Conservation (phyloP, 352 stramenopile species). For the Nothophytophthora sp. region DNA sequence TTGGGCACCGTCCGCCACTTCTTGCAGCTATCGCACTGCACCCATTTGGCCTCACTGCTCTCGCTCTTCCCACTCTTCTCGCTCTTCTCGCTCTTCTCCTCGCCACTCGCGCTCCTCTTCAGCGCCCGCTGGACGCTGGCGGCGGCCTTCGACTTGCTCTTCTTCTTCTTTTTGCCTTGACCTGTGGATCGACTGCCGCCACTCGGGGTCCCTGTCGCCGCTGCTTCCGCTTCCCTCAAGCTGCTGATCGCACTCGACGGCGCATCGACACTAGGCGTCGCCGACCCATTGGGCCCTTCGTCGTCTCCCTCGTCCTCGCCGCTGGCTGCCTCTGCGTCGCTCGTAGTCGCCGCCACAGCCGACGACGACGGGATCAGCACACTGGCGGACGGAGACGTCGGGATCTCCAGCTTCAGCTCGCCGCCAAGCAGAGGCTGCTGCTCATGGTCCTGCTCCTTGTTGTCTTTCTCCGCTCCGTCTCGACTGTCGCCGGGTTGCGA, state of each 20-base stretch:
- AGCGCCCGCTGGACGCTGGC: slow-evolving; percentile 15
- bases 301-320: slow-evolving; percentile 56
- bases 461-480: neutral
- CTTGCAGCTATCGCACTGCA: slow-evolving; percentile 95
- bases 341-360: neutral
- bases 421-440: slow-evolving; percentile 4
- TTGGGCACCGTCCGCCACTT: slow-evolving; percentile 96
- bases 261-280: slow-evolving; percentile 21
- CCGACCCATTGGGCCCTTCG: slow-evolving; percentile 27
- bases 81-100: slow-evolving; percentile 36
- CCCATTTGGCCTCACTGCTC: slow-evolving; percentile 89
- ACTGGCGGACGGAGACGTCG: slow-evolving; percentile 21
- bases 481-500: neutral
- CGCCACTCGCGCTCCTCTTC: slow-evolving; percentile 21
- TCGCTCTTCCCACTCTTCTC: too few species aligned
- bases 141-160: slow-evolving; percentile 47
- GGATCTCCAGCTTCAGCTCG: slow-evolving; percentile 28
- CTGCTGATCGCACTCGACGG: slow-evolving; percentile 2
- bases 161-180: slow-evolving; percentile 60
- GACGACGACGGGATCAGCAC: slow-evolving; percentile 16
- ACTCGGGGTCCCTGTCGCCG: slow-evolving; percentile 9
- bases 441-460: neutral
- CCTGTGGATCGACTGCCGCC: slow-evolving; percentile 1
- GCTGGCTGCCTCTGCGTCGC: slow-evolving; percentile 26
- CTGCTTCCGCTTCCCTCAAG: slow-evolving; percentile 1